These are phyloP conservation scores for Blastobotrys arbuscula DNA, from an alignment of 1,139 yeast genomes.

Conservation along the genomic window DNA sequence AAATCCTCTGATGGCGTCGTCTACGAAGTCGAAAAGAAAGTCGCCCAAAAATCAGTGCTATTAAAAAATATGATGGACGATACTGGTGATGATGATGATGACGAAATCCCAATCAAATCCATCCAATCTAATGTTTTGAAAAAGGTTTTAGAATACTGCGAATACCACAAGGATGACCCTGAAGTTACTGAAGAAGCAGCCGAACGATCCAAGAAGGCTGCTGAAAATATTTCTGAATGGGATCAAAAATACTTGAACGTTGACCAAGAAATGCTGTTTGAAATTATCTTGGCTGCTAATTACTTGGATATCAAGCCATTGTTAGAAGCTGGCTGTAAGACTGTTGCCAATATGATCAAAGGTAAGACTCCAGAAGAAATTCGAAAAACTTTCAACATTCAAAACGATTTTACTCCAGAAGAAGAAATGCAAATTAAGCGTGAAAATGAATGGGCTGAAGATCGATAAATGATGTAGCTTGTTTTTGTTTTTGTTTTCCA, in stretches of 20 bases:
- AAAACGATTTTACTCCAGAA: constrained; percentile 94
- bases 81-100: constrained; percentile 50
- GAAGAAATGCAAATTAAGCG: constrained; percentile 88
- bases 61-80: constrained; percentile 87
- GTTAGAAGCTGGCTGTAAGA: constrained; percentile 92
- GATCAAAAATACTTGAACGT: constrained; percentile 93
- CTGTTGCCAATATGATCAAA: constrained; percentile 97
- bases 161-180: constrained; percentile 79
- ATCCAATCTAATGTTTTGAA: constrained; percentile 61
- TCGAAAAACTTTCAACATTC: constrained; percentile 91
- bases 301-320: constrained; percentile 90
- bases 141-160: constrained; percentile 96
- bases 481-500: neutral
- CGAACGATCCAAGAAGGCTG: constrained; percentile 32
- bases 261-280: constrained; percentile 97
- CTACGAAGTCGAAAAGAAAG: constrained; percentile 51
- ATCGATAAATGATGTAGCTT: constrained; percentile 49
- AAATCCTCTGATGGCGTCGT: constrained; percentile 39
- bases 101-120: constrained; percentile 89
- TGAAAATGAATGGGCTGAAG: constrained; percentile 99
- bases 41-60: constrained; percentile 84
- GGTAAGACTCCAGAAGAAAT: constrained; percentile 96
- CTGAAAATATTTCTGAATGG: constrained; percentile 73
- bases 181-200: constrained; percentile 63
- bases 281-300: constrained; percentile 92